A percentile compares a stretch with the other conserved stretches of the same genome.
These are phyloP conservation scores for Xylaria arbuscula DNA, from an alignment of 2,329 filamentous ascomycete genomes.

Conservation along the genomic window DNA sequence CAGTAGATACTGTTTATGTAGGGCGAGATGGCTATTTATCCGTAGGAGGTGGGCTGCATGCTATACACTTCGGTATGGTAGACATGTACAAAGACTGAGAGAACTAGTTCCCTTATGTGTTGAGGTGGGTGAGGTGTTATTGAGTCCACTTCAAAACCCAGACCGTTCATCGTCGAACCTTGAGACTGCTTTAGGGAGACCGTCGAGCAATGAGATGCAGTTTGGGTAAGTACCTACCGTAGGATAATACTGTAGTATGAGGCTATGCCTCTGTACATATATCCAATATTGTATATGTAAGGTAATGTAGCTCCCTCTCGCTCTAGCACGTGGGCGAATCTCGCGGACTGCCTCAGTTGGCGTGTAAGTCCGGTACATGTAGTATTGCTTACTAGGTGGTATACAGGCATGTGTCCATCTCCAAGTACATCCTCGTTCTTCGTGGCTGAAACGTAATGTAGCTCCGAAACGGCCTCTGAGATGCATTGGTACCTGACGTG, in stretches of 20 bases:
- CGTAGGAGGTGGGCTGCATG: too few relatives aligned
- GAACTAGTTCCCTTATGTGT: neutral
- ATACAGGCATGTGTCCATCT: neutral
- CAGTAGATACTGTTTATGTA: too few relatives aligned
- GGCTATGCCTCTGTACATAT: too few relatives aligned
- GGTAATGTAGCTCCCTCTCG: neutral
- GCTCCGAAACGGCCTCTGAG: constrained; percentile 1
- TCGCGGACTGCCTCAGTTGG: neutral
- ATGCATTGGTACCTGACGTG: constrained; percentile 32
- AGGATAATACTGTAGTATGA: neutral
- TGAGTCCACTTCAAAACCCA: neutral
- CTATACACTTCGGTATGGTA: neutral
- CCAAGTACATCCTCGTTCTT: neutral
- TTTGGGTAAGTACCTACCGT: too few relatives aligned
- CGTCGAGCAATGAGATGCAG: neutral
- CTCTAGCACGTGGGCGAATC: constrained; percentile 25
- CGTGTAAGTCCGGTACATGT: neutral
- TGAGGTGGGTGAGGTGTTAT: constrained; percentile 6
- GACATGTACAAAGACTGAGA: neutral
- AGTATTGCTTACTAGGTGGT: neutral
- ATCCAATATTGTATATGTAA: neutral
- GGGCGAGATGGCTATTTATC: neutral
- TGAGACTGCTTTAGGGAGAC: neutral
- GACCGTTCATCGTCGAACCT: neutral
- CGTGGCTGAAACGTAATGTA: neutral